These are phyloP conservation scores for Gentiana macrophylla DNA, from an alignment of 257 asterid species.

Conservation along the genomic window DNA sequence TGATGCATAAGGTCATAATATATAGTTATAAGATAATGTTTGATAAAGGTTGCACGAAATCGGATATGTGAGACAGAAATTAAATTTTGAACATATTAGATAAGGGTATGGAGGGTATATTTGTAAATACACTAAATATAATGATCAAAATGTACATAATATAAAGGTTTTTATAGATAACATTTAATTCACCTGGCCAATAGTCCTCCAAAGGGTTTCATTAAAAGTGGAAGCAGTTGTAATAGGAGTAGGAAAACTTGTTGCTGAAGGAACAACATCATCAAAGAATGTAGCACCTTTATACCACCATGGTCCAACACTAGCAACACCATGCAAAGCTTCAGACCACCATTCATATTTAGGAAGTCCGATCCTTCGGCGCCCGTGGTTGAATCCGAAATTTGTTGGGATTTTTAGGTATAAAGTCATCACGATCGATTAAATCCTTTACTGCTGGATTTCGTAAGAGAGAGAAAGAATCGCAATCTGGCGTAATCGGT, in stretches of 20 bases:
- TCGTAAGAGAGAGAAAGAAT: conserved; percentile 12
- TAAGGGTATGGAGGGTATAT: no score
- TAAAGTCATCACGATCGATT: conserved; percentile 28
- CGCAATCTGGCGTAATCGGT: conserved; percentile 21
- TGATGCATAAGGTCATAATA: no score
- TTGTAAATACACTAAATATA: no score
- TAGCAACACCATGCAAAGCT: conserved; percentile 33
- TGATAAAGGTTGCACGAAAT: no score
- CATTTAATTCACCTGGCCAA: conserved; percentile 20
- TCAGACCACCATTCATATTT: conserved; percentile 42
- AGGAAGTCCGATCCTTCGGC: conserved; percentile 25
- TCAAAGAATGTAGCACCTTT: not conserved
- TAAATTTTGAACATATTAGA: no score
- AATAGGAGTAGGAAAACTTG: conserved; percentile 12
- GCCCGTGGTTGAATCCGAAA: conserved; percentile 24
- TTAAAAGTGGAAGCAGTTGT: conserved; percentile 14
- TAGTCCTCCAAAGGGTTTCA: not conserved
- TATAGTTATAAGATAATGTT: no score
- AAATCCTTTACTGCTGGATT: conserved; percentile 34
- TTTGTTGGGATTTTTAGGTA: conserved; percentile 21
- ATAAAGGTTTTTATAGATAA: conserved; percentile 36
- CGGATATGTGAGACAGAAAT: no score
- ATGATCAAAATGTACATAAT: conserved; percentile 3
- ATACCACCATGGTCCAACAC: conserved; percentile 11
- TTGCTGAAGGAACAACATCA: not conserved